phyloP scores from a whole-genome alignment of 2,329 filamentous ascomycete genomes.

The Taxawa tesnikishii region DNA sequence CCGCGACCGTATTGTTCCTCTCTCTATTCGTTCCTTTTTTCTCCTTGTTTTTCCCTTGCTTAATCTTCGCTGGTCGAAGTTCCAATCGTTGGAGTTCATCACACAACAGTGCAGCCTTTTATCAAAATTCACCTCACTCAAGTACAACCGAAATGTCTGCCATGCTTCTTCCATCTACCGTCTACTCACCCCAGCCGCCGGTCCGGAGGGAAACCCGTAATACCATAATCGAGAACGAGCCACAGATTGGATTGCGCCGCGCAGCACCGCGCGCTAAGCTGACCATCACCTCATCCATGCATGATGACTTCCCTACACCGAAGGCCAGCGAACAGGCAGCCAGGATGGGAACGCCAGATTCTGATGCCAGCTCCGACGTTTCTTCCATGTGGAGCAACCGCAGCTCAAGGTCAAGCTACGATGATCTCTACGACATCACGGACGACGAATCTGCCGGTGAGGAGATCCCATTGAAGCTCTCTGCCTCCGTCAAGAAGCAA shows the following conservation, averaged over 20 bases:
- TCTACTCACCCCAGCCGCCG: slow-evolving; percentile 46
- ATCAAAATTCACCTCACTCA: slow-evolving; percentile 6
- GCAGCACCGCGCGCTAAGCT: slow-evolving; percentile 21
- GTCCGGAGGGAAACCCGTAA: slow-evolving; percentile 47
- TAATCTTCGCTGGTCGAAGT: slow-evolving; percentile 34
- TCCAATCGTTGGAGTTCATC: slow-evolving; percentile 31
- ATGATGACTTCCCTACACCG: slow-evolving; percentile 59
- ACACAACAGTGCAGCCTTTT: slow-evolving; percentile 6
- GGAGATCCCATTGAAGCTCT: slow-evolving; percentile 37
- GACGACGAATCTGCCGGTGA: slow-evolving; percentile 67
- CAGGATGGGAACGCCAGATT: slow-evolving; percentile 39
- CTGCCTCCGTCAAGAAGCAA: slow-evolving; percentile 37
- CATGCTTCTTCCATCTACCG: slow-evolving; percentile 34
- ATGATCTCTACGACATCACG: slow-evolving; percentile 78
- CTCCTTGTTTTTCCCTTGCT: slow-evolving; percentile 1
- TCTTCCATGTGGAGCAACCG: slow-evolving; percentile 44
- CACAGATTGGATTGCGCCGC: slow-evolving; percentile 19
- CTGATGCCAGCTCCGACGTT: slow-evolving; percentile 27
- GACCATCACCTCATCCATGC: slow-evolving; percentile 28
- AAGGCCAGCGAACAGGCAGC: slow-evolving; percentile 34
- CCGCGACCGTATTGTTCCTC: slow-evolving; percentile 2
- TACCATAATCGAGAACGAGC: slow-evolving; percentile 50
- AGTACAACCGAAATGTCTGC: slow-evolving; percentile 28
- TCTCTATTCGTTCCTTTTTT: neutral
- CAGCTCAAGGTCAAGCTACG: slow-evolving; percentile 61